These are phyloP conservation scores for Coemansia interrupta DNA, from an alignment of 192 early-diverging fungal genomes.

Conservation along the genomic window DNA sequence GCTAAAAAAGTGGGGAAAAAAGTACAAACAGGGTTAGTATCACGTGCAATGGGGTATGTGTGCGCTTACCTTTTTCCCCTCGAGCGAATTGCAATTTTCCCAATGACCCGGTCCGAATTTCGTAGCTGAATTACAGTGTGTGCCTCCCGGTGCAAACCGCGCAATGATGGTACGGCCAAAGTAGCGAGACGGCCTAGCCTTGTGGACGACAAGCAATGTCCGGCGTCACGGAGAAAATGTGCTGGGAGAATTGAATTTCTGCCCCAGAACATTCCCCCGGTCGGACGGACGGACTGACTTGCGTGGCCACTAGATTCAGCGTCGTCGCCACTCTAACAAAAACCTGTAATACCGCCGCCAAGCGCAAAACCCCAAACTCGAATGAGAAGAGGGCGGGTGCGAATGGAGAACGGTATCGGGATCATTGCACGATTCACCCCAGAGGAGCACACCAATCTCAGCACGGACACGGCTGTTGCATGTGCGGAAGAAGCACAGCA, in stretches of 20 bases:
- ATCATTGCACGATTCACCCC: constrained; percentile 49
- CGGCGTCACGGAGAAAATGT: too few species aligned
- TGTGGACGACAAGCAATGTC: too few species aligned
- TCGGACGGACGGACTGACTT: too few species aligned
- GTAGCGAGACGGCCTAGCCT: background rate
- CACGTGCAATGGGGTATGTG: background rate
- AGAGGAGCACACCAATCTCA: constrained; percentile 9
- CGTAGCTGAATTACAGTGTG: too few species aligned
- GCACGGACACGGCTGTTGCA: background rate
- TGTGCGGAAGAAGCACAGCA: background rate
- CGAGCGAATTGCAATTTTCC: background rate
- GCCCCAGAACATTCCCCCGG: too few species aligned
- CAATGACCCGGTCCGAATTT: background rate
- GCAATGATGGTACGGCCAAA: constrained; percentile 1
- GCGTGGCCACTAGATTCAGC: too few species aligned
- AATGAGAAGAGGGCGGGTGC: too few species aligned
- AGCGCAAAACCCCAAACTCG: too few species aligned
- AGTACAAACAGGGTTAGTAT: background rate
- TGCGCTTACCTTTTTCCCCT: constrained; percentile 24
- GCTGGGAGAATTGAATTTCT: too few species aligned
- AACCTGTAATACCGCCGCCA: too few species aligned
- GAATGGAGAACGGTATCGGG: constrained; percentile 8
- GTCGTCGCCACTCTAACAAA: too few species aligned
- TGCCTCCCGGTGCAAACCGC: background rate
- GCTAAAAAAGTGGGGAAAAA: too few species aligned